Percentiles rank a stretch among this genome's conserved stretches.
Conservation (phyloP, 768 basidiomycete species). For the Mycena capillaripes region DNA sequence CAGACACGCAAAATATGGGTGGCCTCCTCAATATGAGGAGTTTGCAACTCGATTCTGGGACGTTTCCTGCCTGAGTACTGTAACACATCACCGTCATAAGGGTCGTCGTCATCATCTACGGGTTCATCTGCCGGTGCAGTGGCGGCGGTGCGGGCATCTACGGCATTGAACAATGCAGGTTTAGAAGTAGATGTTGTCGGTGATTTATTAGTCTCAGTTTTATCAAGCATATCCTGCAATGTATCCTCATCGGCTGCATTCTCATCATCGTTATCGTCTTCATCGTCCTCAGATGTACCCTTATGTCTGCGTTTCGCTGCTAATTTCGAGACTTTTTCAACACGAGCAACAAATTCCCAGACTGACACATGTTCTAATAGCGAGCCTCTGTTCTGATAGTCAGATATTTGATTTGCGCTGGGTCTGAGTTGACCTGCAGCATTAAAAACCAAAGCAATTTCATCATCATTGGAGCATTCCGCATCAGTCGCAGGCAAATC, state of each 20-base stretch:
- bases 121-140: no score
- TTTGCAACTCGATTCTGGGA: no score
- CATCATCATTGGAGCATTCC: not conserved
- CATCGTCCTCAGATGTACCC: not conserved
- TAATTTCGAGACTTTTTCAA: not conserved
- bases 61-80: no score
- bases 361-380: not conserved
- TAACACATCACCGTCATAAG: no score
- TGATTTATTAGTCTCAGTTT: no score
- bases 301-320: not conserved
- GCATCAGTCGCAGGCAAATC: no score
- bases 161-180: no score
- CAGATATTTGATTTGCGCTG: not conserved
- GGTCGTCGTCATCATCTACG: no score
- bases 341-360: not conserved
- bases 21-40: not conserved
- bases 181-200: no score
- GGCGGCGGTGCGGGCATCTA: no score
- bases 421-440: not conserved
- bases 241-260: not conserved
- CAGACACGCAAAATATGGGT: not conserved
- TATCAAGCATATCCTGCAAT: no score
- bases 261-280: not conserved
- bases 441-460: not conserved
- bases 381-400: not conserved